Conservation (phyloP, 345 rosid genomes). For the Heritiera fomes region DNA sequence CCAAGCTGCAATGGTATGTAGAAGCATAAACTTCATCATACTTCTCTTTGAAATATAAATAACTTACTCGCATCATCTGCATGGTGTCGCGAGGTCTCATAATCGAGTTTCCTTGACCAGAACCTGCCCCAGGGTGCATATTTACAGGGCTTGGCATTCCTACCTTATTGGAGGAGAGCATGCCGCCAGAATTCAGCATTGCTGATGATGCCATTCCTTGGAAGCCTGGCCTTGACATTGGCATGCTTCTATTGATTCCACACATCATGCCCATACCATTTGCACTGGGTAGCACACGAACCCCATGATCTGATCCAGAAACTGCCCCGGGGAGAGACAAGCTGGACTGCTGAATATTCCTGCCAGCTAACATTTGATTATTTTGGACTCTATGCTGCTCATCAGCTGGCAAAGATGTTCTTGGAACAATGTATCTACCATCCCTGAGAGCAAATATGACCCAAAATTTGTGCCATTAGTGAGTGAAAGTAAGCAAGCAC, state of each 20-base stretch:
- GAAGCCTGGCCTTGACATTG: conserved; percentile 74
- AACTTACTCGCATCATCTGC: conserved; percentile 76
- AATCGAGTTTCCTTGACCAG: conserved; percentile 75
- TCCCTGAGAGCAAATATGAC: conserved; percentile 51
- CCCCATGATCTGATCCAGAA: conserved; percentile 67
- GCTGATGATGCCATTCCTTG: conserved; percentile 77
- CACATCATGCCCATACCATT: conserved; percentile 65
- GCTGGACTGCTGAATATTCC: conserved; percentile 74
- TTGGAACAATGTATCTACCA: conserved; percentile 67
- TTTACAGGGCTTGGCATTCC: conserved; percentile 67
- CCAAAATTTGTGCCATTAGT: conserved; percentile 20
- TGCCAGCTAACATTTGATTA: conserved; percentile 65
- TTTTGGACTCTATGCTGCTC: conserved; percentile 80
- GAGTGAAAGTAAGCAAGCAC: conserved; percentile 21
- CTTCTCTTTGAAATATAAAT: conserved; percentile 4
- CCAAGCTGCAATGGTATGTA: not conserved
- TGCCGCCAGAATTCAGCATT: conserved; percentile 58
- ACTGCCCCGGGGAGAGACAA: conserved; percentile 65
- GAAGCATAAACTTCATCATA: not conserved
- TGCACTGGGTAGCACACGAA: conserved; percentile 64
- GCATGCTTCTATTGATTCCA: conserved; percentile 69
- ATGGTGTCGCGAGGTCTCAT: conserved; percentile 73
- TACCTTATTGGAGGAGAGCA: conserved; percentile 68
- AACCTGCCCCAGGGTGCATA: conserved; percentile 65
- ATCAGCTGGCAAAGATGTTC: conserved; percentile 69